Base-by-base conservation (phyloP, 2,329 filamentous ascomycete genomes). In the Penicillium sp. region DNA sequence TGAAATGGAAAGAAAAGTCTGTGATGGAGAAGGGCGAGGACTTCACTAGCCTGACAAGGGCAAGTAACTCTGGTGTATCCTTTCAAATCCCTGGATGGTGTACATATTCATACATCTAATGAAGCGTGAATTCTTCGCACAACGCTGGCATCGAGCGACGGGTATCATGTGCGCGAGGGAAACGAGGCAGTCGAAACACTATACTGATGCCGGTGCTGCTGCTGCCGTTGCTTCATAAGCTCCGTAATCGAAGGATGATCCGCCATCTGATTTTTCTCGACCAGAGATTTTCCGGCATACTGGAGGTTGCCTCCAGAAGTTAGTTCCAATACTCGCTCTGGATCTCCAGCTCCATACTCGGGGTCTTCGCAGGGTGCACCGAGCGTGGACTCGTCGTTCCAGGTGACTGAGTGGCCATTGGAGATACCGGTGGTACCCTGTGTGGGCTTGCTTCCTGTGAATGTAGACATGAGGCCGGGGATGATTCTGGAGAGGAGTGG, bases 401-500 rank as follows among this genome's bases (percentile, higher is more conserved):
- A 74, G 53, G 68, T 70, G 1, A 68, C 67, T 15, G 67, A 70
- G 13, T 65, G 71, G 5, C 40, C 64, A 3, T 65, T 67, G 8
- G 67, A 68, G 1, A 61, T 44, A 3, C 60, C 60, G 3, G 54
- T 53, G 15, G 62, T 69, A 38, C 54, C 55, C 17, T 69, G 63
- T 22, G 59, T 57, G 17, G 56, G 64, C 2, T 61, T 61, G 30
- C 64, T 71, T 13, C 65, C 65, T 33, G 60, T 66, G 26, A 74
- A 55, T 2, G 71, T 70, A 4, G 73, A 72, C 33, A 75, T 61
- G n/a, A 76, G 61, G 26, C 68, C 65, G 1, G 74, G 75, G 26
- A 75, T 61, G 24, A 77, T 26, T 15, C 66, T 71, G 5, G 71
- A 70, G 35, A 78, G 28, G 2, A 79, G 68, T 1, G 77, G 77